phyloP scores from a whole-genome alignment of 331 rosid genomes.

The Acacia pycnantha region DNA sequence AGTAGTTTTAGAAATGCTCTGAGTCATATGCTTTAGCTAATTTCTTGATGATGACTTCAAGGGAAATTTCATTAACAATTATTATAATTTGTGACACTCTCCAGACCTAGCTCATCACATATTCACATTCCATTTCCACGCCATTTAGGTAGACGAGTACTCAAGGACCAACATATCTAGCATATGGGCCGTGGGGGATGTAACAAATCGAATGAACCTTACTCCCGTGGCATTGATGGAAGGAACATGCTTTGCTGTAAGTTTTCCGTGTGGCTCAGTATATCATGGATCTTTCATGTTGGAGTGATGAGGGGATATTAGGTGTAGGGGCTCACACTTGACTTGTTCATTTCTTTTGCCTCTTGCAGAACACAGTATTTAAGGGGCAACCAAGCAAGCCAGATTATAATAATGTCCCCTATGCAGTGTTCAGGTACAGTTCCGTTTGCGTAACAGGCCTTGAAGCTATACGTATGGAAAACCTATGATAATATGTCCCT shows the following conservation, averaged over 20 bases:
- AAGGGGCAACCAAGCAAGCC: conserved; percentile 74
- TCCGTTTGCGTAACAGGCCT: conserved; percentile 7
- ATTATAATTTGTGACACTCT: conserved; percentile 1
- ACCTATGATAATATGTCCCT: background rate
- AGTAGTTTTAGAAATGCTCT: background rate
- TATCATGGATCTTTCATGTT: conserved; percentile 4
- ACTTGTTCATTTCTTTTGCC: conserved; percentile 19
- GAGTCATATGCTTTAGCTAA: background rate
- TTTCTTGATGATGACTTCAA: background rate
- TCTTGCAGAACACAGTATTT: conserved; percentile 79
- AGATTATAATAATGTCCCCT: conserved; percentile 62
- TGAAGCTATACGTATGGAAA: background rate
- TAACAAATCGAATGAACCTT: conserved; percentile 84
- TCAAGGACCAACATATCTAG: conserved; percentile 75
- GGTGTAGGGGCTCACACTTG: background rate
- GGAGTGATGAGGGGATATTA: background rate
- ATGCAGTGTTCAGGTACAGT: conserved; percentile 82
- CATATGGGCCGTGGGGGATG: conserved; percentile 99
- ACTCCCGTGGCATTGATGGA: conserved; percentile 98
- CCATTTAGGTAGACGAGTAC: conserved; percentile 72
- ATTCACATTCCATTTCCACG: background rate
- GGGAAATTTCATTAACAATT: background rate
- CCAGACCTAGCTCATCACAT: conserved; percentile 14
- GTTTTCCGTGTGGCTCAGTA: conserved; percentile 33
- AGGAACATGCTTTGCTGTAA: conserved; percentile 82